Evolutionary conservation across 441 rosid species (phyloP).

Genomic region (Corymbia calophylla): DNA sequence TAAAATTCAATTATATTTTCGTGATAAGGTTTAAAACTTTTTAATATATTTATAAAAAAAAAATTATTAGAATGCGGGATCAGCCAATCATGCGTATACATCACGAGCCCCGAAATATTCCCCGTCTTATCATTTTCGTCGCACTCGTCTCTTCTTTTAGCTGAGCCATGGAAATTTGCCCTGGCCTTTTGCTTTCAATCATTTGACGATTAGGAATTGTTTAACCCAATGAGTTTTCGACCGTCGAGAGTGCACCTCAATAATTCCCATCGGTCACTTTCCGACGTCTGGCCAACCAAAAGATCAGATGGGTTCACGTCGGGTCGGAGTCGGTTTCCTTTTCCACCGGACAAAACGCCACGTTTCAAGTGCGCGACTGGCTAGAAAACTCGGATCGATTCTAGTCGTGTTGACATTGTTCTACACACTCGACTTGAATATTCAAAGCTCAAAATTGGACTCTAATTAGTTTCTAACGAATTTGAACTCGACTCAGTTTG

Average conservation of each 20-base stretch:
- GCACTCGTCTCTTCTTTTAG: neutral
- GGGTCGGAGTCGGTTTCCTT: neutral
- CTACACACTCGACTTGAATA: accelerated
- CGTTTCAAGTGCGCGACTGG: too few relatives aligned
- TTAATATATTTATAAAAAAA: too few relatives aligned
- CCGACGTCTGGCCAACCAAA: neutral
- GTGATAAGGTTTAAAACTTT: too few relatives aligned
- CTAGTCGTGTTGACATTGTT: accelerated
- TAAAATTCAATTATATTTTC: accelerated
- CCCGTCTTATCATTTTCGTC: accelerated
- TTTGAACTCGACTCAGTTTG: neutral
- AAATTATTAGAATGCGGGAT: neutral
- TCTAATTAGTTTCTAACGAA: too few relatives aligned
- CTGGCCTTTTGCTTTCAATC: neutral
- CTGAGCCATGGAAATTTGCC: neutral
- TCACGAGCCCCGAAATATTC: neutral
- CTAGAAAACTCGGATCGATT: accelerated
- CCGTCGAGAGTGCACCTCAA: neutral
- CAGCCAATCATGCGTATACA: neutral
- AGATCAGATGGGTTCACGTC: neutral
- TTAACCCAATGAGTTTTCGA: neutral
- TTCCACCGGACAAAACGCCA: neutral
- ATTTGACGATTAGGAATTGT: neutral
- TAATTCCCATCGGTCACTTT: neutral
- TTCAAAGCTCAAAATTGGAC: neutral